Base-by-base conservation (phyloP, 2,329 filamentous ascomycete species). In the Chaetomium sp. region DNA sequence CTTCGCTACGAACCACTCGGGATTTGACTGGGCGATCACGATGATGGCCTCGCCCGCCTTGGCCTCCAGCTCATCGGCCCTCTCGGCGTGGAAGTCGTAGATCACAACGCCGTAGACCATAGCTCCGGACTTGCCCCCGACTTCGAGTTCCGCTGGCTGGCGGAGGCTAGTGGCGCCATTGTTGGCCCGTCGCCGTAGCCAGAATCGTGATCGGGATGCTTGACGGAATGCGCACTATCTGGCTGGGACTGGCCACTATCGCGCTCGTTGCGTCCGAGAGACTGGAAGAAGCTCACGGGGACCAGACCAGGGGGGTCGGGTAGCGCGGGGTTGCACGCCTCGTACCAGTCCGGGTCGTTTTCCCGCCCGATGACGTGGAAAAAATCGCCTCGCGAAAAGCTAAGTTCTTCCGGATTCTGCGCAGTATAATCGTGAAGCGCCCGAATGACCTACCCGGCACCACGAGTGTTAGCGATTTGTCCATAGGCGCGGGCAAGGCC, bases 1-100 rank as follows among this genome's bases (percentile, higher is more conserved):
- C 79, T 99, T 99, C 58, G 95, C 95, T 67, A 99, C 94, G 74
- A 98, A 98, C 95, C 95, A 99, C 78, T 99, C 95, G 5, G 94
- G 92, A 74, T 98, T 98, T 7, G 94, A 98, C 77, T 98, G 95
- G 53, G 95, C 95, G 75, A 98, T 98, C 62, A 99, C 93, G 70
- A 99, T 97, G 74, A 99, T 97, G 60, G 93, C 92, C 78, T 99
- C 95, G 64, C 93, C 94, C 55, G 92, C 90, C 77, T 96, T 96
- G 57, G 95, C 95, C 71, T 97, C 93, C 65, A 99, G 80, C 79
- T 99, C 95, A 76, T 99, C 95, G n/a, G 93, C 91, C 64, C 94
- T 83, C 78, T 98, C 94, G 0, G 95, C 95, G 71, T 91, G 87
- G 78, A 99, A 99, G 78, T 98, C 93, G 77, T 97, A 98, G 82